Percentiles rank a stretch among this genome's conserved stretches.
phyloP scores from a whole-genome alignment of 768 basidiomycete genomes.

The Megacollybia marginata region DNA sequence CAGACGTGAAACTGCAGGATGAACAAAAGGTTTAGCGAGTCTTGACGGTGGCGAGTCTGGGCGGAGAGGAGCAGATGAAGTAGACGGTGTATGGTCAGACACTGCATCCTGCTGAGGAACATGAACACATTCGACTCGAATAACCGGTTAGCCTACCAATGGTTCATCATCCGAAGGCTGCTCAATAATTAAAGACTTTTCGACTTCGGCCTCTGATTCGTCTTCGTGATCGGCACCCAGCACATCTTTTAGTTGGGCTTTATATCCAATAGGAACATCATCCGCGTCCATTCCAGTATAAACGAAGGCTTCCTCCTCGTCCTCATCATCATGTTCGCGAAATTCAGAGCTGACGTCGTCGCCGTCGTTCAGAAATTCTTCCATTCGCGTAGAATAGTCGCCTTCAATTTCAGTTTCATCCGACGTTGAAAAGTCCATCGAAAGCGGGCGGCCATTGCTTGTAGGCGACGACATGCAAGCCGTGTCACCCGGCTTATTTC shows the following conservation, averaged over 20 bases:
- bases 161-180: slow-evolving; percentile 19
- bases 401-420: slow-evolving; percentile 32
- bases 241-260: slow-evolving; percentile 63
- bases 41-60: slow-evolving; percentile 31
- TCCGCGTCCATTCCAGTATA: slow-evolving; percentile 66
- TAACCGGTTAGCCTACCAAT: slow-evolving; percentile 14
- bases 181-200: slow-evolving; percentile 35
- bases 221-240: slow-evolving; percentile 57
- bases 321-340: slow-evolving; percentile 30
- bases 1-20: slow-evolving; percentile 76
- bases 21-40: slow-evolving; percentile 52
- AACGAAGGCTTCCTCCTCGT: slow-evolving; percentile 58
- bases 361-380: slow-evolving; percentile 50
- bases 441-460: neutral
- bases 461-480: neutral
- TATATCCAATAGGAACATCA: slow-evolving; percentile 45
- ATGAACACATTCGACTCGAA: slow-evolving; percentile 22
- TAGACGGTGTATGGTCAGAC: slow-evolving; percentile 29
- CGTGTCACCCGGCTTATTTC: too few relatives aligned
- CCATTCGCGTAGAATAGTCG: slow-evolving; percentile 64
- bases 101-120: slow-evolving; percentile 8
- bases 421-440: slow-evolving; percentile 27
- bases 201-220: slow-evolving; percentile 40
- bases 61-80: slow-evolving; percentile 31
- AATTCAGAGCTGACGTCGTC: slow-evolving; percentile 24